Conservation (phyloP, 2,329 filamentous ascomycete genomes). For the Exserohilum rostratum region DNA sequence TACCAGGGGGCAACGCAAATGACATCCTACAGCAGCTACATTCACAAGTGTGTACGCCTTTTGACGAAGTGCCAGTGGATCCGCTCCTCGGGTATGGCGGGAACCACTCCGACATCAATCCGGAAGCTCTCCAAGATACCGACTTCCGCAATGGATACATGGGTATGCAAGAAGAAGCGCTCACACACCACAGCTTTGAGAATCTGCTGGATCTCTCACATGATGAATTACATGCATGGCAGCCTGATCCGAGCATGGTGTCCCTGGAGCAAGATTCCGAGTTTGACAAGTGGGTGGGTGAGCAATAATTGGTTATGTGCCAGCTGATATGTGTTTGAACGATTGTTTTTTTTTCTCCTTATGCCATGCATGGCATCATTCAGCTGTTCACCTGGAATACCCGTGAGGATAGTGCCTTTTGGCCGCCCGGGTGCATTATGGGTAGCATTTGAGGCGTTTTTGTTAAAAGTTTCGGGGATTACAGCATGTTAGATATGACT, state of each 20-base stretch:
- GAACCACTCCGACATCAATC: conserved; percentile 28
- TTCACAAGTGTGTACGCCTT: conserved; percentile 34
- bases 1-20: conserved; percentile 49
- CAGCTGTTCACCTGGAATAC: conserved; percentile 6
- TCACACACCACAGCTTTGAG: conserved; percentile 38
- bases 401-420: neutral
- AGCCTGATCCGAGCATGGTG: conserved; percentile 42
- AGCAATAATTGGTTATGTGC: conserved; percentile 22
- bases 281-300: conserved; percentile 56
- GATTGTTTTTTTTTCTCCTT: conserved; percentile 1
- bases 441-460: conserved; percentile 15
- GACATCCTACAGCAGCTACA: conserved; percentile 46
- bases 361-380: conserved; percentile 2
- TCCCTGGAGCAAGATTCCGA: conserved; percentile 52
- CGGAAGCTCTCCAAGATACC: conserved; percentile 27
- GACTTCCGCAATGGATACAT: conserved; percentile 41
- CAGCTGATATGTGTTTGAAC: conserved; percentile 3
- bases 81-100: conserved; percentile 50
- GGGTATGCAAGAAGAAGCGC: conserved; percentile 38
- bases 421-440: neutral
- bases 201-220: conserved; percentile 33
- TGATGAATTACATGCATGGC: conserved; percentile 42
- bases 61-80: conserved; percentile 48
- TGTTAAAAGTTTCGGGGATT: conserved; percentile 1
- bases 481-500: conserved; percentile 13